A percentile compares a stretch with the other conserved stretches of the same genome.
Conservation (phyloP, 2,329 filamentous ascomycete species). For the Aspergillus spinulosporus region DNA sequence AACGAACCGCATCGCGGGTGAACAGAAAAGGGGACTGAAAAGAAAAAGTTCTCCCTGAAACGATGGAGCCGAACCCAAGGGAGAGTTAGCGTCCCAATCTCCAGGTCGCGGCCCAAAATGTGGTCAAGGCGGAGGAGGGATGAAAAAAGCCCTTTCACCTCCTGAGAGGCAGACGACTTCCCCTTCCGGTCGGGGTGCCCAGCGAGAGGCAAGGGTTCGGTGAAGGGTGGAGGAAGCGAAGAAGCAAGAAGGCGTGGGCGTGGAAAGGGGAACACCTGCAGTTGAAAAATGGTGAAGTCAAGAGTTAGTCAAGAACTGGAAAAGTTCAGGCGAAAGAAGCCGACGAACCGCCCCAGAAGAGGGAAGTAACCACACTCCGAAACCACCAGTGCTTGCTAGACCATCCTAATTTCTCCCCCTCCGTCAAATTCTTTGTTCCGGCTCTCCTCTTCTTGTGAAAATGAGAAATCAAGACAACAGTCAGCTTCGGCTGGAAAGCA, state of each 20-base stretch:
- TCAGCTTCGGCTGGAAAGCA: background rate
- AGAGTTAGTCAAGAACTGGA: background rate
- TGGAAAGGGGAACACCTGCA: background rate
- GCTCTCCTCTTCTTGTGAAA: background rate
- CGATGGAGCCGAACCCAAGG: constrained; percentile 15
- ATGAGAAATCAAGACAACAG: background rate
- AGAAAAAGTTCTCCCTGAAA: constrained; percentile 10
- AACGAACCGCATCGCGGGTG: constrained; percentile 23
- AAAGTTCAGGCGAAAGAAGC: constrained; percentile 6
- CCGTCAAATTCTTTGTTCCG: background rate
- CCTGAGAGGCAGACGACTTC: constrained; percentile 1
- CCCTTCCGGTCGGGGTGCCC: background rate
- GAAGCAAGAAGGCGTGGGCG: background rate
- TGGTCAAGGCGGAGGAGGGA: background rate
- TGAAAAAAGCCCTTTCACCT: constrained; percentile 1
- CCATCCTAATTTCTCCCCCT: background rate
- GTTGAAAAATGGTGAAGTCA: constrained; percentile 19
- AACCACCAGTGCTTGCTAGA: constrained; percentile 3
- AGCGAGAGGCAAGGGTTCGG: background rate
- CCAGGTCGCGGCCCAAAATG: constrained; percentile 7
- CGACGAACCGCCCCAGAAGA: constrained; percentile 1
- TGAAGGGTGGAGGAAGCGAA: background rate
- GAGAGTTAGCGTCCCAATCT: constrained; percentile 8
- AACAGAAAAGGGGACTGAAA: constrained; percentile 1
- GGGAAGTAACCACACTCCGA: background rate